phyloP scores from a whole-genome alignment of 1,284 basidiomycete species.

The Stereum hirsutum region DNA sequence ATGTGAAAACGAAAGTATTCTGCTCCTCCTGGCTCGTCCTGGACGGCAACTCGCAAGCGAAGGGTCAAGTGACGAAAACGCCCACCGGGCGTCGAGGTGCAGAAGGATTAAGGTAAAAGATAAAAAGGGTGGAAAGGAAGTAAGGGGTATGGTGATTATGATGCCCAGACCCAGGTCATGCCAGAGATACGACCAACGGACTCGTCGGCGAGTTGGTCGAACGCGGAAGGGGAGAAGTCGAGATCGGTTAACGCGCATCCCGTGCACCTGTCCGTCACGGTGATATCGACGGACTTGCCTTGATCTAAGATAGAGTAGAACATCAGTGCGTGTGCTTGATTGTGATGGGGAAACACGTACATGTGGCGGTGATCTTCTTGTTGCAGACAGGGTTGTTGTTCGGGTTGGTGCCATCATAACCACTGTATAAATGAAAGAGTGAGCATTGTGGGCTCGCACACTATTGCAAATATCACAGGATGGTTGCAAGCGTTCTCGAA shows the following conservation, averaged over 20 bases:
- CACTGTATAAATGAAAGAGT: slow-evolving; percentile 22
- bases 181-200: slow-evolving; percentile 40
- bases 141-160: not conserved
- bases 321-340: slow-evolving; percentile 3
- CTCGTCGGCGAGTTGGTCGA: slow-evolving; percentile 26
- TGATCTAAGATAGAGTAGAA: slow-evolving; percentile 26
- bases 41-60: slow-evolving; percentile 11
- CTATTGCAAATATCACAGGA: not conserved
- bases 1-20: not conserved
- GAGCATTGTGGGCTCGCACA: not conserved
- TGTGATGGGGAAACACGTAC: slow-evolving; percentile 10
- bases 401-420: slow-evolving; percentile 35
- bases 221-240: slow-evolving; percentile 52
- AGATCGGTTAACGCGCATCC: slow-evolving; percentile 42
- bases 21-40: slow-evolving; percentile 14
- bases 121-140: not conserved
- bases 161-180: slow-evolving; percentile 40
- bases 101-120: not conserved
- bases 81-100: not conserved
- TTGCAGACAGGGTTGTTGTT: slow-evolving; percentile 26
- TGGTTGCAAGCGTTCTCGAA: slow-evolving; percentile 5
- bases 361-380: slow-evolving; percentile 17
- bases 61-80: slow-evolving; percentile 16
- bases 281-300: slow-evolving; percentile 39
- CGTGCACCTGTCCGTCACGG: slow-evolving; percentile 51